Evolutionary conservation across 305 asterid species (phyloP).

Genomic region (Fraxinus greggii): DNA sequence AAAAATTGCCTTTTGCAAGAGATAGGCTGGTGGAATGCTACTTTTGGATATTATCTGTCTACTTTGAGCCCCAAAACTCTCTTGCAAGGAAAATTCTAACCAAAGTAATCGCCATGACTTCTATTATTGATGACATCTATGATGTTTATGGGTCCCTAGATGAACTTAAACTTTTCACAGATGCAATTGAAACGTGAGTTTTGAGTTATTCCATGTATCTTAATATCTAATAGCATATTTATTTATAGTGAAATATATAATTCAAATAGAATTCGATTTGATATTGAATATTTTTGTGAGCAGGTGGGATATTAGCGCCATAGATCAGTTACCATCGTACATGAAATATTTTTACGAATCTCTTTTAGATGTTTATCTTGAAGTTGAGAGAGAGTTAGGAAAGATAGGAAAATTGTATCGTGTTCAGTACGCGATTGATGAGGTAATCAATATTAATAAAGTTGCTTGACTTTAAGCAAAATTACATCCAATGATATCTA

Average conservation of each 20-base stretch:
- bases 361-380: conserved; percentile 29
- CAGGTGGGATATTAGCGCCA: conserved; percentile 36
- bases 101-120: conserved; percentile 1
- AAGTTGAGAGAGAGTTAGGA: conserved; percentile 11
- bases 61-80: conserved; percentile 20
- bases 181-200: conserved; percentile 22
- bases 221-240: not conserved
- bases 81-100: conserved; percentile 15
- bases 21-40: conserved; percentile 24
- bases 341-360: conserved; percentile 31
- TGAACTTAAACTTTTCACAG: conserved; percentile 23
- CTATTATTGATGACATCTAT: conserved; percentile 22
- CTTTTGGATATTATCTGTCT: conserved; percentile 18
- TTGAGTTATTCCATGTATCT: not conserved
- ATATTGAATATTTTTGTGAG: not conserved
- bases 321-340: conserved; percentile 30
- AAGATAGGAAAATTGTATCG: not conserved
- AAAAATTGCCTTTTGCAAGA: conserved; percentile 19
- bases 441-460: not conserved
- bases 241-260: not conserved
- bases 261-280: not conserved
- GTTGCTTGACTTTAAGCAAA: not conserved
- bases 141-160: conserved; percentile 19
- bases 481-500: not conserved
- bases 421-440: conserved; percentile 6